Evolutionary conservation across 1,284 basidiomycete species (phyloP).

Genomic region (Puccinia brachypodii): DNA sequence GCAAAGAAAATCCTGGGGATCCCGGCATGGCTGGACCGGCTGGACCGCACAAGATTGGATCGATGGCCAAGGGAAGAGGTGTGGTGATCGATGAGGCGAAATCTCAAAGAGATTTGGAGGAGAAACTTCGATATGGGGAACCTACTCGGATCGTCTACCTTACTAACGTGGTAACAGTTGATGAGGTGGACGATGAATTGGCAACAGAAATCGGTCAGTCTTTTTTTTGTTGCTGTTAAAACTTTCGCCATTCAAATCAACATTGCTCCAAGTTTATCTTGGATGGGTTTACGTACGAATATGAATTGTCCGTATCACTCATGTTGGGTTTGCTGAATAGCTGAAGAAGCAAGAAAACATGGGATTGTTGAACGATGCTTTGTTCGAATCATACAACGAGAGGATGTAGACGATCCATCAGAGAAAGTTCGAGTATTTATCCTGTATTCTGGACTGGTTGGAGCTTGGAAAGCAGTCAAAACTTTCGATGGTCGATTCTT

Average conservation of each 20-base stretch:
- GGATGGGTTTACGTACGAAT: neutral
- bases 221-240: conserved; percentile 57
- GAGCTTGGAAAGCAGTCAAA: conserved; percentile 88
- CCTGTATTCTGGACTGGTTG: conserved; percentile 79
- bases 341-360: conserved; percentile 80
- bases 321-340: conserved; percentile 58
- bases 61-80: conserved; percentile 41
- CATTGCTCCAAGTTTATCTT: conserved; percentile 59
- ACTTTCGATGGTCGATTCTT: conserved; percentile 89
- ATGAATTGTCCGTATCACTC: neutral
- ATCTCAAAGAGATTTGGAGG: conserved; percentile 41
- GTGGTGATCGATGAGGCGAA: conserved; percentile 48
- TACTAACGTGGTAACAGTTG: conserved; percentile 82
- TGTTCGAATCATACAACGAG: conserved; percentile 49
- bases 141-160: conserved; percentile 82
- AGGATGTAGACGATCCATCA: conserved; percentile 27
- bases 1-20: conserved; percentile 54
- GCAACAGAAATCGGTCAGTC: conserved; percentile 68
- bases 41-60: conserved; percentile 8
- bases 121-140: conserved; percentile 66
- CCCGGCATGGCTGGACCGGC: conserved; percentile 22
- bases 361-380: conserved; percentile 54
- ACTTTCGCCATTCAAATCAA: too few relatives aligned
- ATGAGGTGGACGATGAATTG: conserved; percentile 79
- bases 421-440: conserved; percentile 47